Percentiles rank a stretch among this genome's conserved stretches.
phyloP scores from a whole-genome alignment of 371 early-diverging fungal species.

The Apophysomyces ossiformis region DNA sequence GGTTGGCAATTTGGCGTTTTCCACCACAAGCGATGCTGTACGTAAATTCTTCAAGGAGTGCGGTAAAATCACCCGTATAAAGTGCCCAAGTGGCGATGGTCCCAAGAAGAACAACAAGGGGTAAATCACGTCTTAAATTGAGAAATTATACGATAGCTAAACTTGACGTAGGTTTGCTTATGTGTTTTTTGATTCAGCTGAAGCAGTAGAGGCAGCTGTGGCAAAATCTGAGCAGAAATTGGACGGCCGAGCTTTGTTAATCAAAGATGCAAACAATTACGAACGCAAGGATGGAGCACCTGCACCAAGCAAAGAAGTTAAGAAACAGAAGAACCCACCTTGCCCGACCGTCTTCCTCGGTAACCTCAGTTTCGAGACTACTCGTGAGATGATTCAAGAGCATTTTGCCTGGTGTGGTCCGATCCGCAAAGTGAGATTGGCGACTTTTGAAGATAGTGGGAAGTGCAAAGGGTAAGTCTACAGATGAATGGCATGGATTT shows the following conservation, averaged over 20 bases:
- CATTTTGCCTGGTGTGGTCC: slow-evolving; percentile 68
- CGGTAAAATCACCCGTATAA: slow-evolving; percentile 70
- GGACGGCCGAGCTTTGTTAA: slow-evolving; percentile 67
- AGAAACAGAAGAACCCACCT: slow-evolving; percentile 63
- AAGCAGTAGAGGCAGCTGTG: slow-evolving; percentile 61
- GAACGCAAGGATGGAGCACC: slow-evolving; percentile 57
- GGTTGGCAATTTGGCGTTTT: slow-evolving; percentile 77
- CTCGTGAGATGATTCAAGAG: slow-evolving; percentile 63
- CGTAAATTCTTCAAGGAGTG: slow-evolving; percentile 61
- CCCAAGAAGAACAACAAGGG: slow-evolving; percentile 56
- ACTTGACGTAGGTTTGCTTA: slow-evolving; percentile 63
- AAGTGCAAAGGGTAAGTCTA: slow-evolving; percentile 72
- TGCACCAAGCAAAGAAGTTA: slow-evolving; percentile 41
- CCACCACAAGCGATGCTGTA: slow-evolving; percentile 59
- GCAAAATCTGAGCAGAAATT: slow-evolving; percentile 63
- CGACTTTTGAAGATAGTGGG: slow-evolving; percentile 76
- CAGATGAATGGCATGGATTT: not conserved
- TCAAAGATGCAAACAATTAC: slow-evolving; percentile 69
- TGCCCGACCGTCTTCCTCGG: slow-evolving; percentile 83
- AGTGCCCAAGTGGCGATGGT: slow-evolving; percentile 59
- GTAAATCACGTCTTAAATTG: slow-evolving; percentile 22
- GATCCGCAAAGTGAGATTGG: slow-evolving; percentile 69
- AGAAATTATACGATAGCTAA: not conserved
- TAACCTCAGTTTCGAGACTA: slow-evolving; percentile 76
- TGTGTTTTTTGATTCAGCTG: slow-evolving; percentile 65